Base-by-base conservation (phyloP, 352 stramenopile species). In the Phytophthora tubulina region DNA sequence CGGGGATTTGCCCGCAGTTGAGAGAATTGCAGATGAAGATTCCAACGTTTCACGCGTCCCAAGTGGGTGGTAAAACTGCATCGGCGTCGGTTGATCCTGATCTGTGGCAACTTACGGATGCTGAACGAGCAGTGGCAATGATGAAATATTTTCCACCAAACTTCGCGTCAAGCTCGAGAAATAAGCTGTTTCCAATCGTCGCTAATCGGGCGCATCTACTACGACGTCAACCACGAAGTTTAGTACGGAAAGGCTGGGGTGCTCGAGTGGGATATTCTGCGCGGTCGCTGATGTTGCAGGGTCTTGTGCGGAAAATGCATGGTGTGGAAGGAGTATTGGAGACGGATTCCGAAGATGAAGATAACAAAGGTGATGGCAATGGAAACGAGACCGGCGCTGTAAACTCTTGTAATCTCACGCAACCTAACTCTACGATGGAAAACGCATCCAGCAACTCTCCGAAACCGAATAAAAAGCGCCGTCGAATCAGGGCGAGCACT, bases 31-130 rank as follows among this genome's bases (percentile, higher is more conserved):
- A 78, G 61, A 92, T 95, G 88, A 72, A 82, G n/a, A 95, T 96
- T 17, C 85, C 86, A 4, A 85, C 85, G 39, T 96, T 96, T 67
- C 85, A 92, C 36, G 81, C 86, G 0, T 94, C 86, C 13, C 85
- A 92, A 63, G 76, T 94, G 2, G 86, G 76, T 48, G 88, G 88
- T 0, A 93, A 92, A 56, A 74, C 80, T 50, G 68, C 60, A 7
- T 52, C 54, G 15, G 54, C 27, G 1, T 17, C 54, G 11, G 14
- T 78, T 36, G 70, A 76, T 33, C 67, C 74, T 32, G 51, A 68
- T 58, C 38, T 78, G 21, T 95, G 87, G 87, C 81, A 87, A 38
- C 66, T 95, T 3, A 92, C 78, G 32, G 87, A 93, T 14, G 74
- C 87, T n/a, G 87, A 95, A 56, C 70, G 67, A 52, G 73, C 81